phyloP scores from a whole-genome alignment of 768 basidiomycete genomes.

The Sarcomyxa edulis region DNA sequence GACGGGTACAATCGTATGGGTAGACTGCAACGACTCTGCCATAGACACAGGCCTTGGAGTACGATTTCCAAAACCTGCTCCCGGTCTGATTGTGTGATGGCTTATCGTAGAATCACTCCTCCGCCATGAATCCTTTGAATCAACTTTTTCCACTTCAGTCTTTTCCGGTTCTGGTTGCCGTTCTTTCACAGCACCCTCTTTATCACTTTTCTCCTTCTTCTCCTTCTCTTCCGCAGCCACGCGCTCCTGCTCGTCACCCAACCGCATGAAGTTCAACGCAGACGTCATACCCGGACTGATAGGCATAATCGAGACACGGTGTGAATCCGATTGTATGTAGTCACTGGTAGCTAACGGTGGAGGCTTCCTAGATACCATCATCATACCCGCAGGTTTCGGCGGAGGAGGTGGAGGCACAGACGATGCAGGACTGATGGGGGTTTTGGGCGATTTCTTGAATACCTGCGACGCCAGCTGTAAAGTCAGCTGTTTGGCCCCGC shows the following conservation, averaged over 20 bases:
- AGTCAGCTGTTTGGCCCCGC: slow-evolving; percentile 28
- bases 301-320: slow-evolving; percentile 47
- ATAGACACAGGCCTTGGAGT: slow-evolving; percentile 72
- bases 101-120: slow-evolving; percentile 84
- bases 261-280: slow-evolving; percentile 50
- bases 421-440: slow-evolving; percentile 23
- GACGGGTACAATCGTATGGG: slow-evolving; percentile 62
- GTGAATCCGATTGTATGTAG: slow-evolving; percentile 11
- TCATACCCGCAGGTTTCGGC: slow-evolving; percentile 12
- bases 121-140: slow-evolving; percentile 67
- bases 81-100: slow-evolving; percentile 64
- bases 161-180: slow-evolving; percentile 14
- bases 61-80: slow-evolving; percentile 34
- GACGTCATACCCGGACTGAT: slow-evolving; percentile 53
- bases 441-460: slow-evolving; percentile 23
- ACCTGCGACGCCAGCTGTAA: slow-evolving; percentile 46
- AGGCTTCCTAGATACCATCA: not conserved
- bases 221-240: slow-evolving; percentile 12
- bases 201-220: slow-evolving; percentile 14
- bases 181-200: not conserved
- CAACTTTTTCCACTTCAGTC: slow-evolving; percentile 15
- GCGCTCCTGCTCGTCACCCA: slow-evolving; percentile 26
- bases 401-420: slow-evolving; percentile 24
- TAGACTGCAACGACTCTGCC: slow-evolving; percentile 73
- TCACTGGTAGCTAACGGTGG: not conserved